phyloP scores from a whole-genome alignment of 116 monocot species.

The Dioscorea cayenensis region DNA sequence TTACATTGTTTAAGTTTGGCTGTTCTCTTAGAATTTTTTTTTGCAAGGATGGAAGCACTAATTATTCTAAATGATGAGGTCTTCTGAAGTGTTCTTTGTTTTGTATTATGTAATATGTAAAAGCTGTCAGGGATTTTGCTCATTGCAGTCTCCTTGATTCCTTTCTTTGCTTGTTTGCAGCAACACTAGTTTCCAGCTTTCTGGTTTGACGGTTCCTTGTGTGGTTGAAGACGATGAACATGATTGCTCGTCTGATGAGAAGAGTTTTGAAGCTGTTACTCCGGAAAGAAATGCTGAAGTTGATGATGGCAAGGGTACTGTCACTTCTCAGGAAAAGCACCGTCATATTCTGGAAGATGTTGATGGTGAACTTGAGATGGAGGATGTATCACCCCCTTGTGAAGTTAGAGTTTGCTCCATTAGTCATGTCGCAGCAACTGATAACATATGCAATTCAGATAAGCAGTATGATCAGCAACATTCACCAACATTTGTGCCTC shows the following conservation, averaged over 20 bases:
- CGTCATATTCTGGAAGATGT: constrained; percentile 81
- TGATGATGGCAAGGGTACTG: constrained; percentile 17
- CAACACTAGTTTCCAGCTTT: constrained; percentile 82
- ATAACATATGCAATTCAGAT: constrained; percentile 3
- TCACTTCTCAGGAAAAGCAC: constrained; percentile 33
- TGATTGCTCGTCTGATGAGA: constrained; percentile 58
- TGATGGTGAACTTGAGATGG: constrained; percentile 99
- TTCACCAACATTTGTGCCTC: constrained; percentile 43
- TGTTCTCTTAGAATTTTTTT: no score
- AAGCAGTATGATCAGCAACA: constrained; percentile 22
- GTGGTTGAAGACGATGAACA: constrained; percentile 57
- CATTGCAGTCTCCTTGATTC: not conserved
- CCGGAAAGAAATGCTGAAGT: constrained; percentile 45
- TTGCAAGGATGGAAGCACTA: no score
- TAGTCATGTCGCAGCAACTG: constrained; percentile 18
- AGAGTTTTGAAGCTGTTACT: constrained; percentile 71
- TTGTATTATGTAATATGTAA: no score
- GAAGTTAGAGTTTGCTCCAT: constrained; percentile 26
- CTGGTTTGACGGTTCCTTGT: constrained; percentile 46
- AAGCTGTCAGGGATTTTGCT: not conserved
- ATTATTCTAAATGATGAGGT: no score
- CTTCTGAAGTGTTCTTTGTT: no score
- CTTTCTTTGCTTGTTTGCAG: constrained; percentile 28
- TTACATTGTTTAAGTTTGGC: no score
- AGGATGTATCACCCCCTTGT: constrained; percentile 80